phyloP scores from a whole-genome alignment of 179 eudicot species.

The Beta lomatogona region DNA sequence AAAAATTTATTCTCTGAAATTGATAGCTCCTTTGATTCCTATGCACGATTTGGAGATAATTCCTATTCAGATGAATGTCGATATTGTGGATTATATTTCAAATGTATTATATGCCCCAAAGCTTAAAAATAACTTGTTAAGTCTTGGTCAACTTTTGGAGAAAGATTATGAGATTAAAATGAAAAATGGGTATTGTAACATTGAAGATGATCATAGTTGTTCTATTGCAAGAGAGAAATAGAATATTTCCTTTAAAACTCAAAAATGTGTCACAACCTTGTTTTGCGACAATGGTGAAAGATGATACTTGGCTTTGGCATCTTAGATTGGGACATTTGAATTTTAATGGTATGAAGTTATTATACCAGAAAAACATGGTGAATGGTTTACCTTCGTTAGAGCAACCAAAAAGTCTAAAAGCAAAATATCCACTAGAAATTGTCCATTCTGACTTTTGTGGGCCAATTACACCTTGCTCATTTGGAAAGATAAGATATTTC shows the following conservation, averaged over 20 bases:
- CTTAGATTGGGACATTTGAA: slow-evolving; percentile 12
- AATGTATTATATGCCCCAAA: neutral
- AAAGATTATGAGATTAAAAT: slow-evolving; percentile 4
- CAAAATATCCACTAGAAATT: no score
- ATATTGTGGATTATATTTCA: no score
- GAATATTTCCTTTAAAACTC: neutral
- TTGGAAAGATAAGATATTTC: no score
- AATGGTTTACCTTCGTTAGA: slow-evolving; percentile 2
- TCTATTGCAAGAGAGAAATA: neutral
- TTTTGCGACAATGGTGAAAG: no score
- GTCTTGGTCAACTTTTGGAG: neutral
- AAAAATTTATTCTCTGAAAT: no score
- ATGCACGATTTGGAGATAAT: no score
- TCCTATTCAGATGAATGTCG: no score
- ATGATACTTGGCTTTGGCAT: no score
- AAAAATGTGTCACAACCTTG: no score
- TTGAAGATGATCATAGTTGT: neutral
- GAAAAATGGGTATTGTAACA: slow-evolving; percentile 8
- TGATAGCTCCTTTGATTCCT: no score
- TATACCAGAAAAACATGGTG: slow-evolving; percentile 7
- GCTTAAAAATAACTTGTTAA: neutral
- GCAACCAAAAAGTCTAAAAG: neutral
- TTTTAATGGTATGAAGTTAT: slow-evolving; percentile 2
- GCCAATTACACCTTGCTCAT: no score
- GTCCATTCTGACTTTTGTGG: no score